Evolutionary conservation across 1,284 basidiomycete genomes (phyloP).

Genomic region (Leccinum insolens): DNA sequence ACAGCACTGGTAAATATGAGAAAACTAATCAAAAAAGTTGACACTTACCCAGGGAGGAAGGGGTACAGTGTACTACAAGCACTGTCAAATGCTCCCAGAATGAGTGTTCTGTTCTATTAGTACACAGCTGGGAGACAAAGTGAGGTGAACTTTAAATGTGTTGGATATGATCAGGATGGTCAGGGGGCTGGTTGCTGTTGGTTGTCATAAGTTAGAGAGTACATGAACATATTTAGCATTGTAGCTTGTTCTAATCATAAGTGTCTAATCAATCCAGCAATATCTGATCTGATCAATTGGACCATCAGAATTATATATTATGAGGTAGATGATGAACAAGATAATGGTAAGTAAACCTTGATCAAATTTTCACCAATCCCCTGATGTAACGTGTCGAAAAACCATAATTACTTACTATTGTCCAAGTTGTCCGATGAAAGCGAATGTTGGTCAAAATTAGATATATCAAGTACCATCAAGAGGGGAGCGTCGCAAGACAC

Average conservation of each 20-base stretch:
- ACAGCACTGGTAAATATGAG: neutral
- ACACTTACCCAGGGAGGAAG: neutral
- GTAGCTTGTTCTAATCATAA: neutral
- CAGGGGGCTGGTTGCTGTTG: too few species aligned
- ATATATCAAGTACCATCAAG: neutral
- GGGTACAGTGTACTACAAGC: neutral
- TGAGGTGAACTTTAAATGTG: neutral
- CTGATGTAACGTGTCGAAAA: neutral
- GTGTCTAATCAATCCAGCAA: neutral
- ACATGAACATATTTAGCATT: neutral
- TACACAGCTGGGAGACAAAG: neutral
- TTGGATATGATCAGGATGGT: too few species aligned
- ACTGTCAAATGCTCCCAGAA: neutral
- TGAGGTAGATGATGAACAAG: neutral
- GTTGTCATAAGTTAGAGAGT: too few species aligned
- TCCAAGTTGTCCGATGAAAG: constrained; percentile 3
- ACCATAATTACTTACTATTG: neutral
- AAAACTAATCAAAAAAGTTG: neutral
- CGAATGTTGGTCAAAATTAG: constrained; percentile 7
- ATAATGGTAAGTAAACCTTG: neutral
- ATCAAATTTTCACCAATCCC: neutral
- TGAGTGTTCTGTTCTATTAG: neutral
- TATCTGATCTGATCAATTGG: neutral
- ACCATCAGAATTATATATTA: neutral
- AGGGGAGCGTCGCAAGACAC: constrained; percentile 2